A percentile compares a stretch with the other conserved stretches of the same genome.
phyloP scores from a whole-genome alignment of 163 green algal genomes.

The Picocystis sp. region DNA sequence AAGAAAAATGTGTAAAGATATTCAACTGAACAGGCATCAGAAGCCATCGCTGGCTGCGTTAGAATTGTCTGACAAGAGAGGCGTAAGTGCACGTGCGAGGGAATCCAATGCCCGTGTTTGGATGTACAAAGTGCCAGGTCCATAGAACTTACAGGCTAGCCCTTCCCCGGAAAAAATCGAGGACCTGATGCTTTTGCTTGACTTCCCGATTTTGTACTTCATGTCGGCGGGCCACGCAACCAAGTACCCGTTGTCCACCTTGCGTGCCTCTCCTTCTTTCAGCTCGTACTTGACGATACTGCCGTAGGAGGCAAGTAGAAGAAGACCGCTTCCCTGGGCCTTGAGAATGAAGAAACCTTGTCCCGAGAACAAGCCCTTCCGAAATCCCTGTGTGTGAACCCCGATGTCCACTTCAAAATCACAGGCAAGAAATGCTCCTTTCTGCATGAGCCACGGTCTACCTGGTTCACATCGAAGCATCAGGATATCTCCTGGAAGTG shows the following conservation, averaged over 20 bases:
- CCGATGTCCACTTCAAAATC: conserved; percentile 14
- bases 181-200: too few species aligned
- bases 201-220: too few species aligned
- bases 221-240: conserved; percentile 9
- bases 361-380: conserved; percentile 1
- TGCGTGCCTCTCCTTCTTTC: conserved; percentile 12
- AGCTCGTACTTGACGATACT: conserved; percentile 22
- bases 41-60: too few species aligned
- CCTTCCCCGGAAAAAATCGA: too few species aligned
- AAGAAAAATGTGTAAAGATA: too few species aligned
- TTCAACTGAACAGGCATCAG: too few species aligned
- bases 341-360: conserved; percentile 20
- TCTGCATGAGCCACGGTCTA: conserved; percentile 14
- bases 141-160: too few species aligned
- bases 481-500: conserved; percentile 15
- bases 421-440: conserved; percentile 13
- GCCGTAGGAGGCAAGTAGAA: conserved; percentile 20
- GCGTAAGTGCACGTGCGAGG: too few species aligned
- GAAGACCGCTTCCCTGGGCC: conserved; percentile 11
- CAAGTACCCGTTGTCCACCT: conserved; percentile 20
- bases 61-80: too few species aligned
- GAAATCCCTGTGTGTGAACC: conserved; percentile 20
- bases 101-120: too few species aligned
- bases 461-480: conserved; percentile 15
- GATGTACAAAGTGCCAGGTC: too few species aligned